Percentiles rank a stretch among this genome's conserved stretches.
Conservation (phyloP, 352 stramenopile genomes). For the Blastocystis sp. region DNA sequence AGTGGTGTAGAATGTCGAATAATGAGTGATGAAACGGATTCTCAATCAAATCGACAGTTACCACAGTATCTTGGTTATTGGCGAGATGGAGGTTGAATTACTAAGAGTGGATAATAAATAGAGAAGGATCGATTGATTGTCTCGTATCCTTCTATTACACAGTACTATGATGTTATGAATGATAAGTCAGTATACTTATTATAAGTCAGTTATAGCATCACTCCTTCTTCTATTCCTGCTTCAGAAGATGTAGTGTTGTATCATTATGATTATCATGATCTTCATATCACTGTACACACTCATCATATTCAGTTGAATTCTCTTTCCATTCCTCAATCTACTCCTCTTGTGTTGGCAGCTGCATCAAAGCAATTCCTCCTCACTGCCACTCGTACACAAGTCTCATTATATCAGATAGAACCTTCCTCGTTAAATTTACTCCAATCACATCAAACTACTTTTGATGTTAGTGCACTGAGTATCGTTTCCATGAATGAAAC, state of each 20-base stretch:
- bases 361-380: background rate
- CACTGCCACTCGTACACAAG: background rate
- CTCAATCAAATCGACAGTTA: background rate
- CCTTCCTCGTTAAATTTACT: background rate
- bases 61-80: background rate
- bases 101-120: no score
- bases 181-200: background rate
- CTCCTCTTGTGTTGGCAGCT: background rate
- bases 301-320: background rate
- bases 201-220: background rate
- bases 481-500: background rate
- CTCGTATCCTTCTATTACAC: background rate
- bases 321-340: background rate
- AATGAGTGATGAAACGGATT: background rate
- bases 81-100: background rate
- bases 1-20: conserved; percentile 26
- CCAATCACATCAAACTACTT: background rate
- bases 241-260: background rate
- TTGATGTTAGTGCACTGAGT: background rate
- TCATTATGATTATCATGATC: background rate
- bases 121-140: background rate
- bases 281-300: background rate
- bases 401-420: background rate
- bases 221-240: background rate
- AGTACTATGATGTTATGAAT: background rate